Evolutionary conservation across 306 rosid genomes (phyloP), one percentile per base, ranked within the genome.

Genomic region (Neltuma alba): DNA sequence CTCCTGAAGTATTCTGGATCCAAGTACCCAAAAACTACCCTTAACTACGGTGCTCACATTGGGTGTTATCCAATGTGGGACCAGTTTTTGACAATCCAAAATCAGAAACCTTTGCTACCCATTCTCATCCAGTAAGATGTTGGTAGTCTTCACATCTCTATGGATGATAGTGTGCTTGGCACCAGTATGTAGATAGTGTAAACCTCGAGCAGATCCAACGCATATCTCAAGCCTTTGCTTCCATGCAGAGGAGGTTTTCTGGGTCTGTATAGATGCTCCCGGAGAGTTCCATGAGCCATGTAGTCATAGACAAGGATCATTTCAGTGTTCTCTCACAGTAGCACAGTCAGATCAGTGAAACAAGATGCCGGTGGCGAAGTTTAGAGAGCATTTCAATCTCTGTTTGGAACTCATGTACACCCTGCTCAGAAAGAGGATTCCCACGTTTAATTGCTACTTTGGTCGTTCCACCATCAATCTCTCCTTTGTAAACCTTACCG

Each of bases 331-430:
- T 96, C 99, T 93, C 99, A 20, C 99, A 96, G 74, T 91, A 96
- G 68, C 99, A n/a, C n/a, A n/a, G n/a, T n/a, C 99, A 52, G n/a
- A 96, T 96, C 80, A 96, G 73, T 0, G 99, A 96, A 64, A 96
- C 99, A 71, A 96, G 99, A 85, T 96, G 99, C 70, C 99, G 93
- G 68, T 96, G 99, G 34, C 99, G 99, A 76, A 96, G 99, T 82
- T 96, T 96, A 23, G 99, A 96, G 40, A 96, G 99, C 99, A 96
- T 96, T 82, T 96, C 99, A 83, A 96, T 96, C 90, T 96, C 99
- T 30, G 99, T 96, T 70, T 91, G 99, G 80, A 96, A 96, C 67
- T 96, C 99, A n/a, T 96, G 97, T 31, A 96, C 97, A 8, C 99
- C 99, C 79, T 96, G 99, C 74, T 96, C 99, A 4, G 99, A 93